Percentiles rank a stretch among this genome's conserved stretches.
These are phyloP conservation scores for Thelephora ganbajun DNA, from an alignment of 768 basidiomycete genomes.

Conservation along the genomic window DNA sequence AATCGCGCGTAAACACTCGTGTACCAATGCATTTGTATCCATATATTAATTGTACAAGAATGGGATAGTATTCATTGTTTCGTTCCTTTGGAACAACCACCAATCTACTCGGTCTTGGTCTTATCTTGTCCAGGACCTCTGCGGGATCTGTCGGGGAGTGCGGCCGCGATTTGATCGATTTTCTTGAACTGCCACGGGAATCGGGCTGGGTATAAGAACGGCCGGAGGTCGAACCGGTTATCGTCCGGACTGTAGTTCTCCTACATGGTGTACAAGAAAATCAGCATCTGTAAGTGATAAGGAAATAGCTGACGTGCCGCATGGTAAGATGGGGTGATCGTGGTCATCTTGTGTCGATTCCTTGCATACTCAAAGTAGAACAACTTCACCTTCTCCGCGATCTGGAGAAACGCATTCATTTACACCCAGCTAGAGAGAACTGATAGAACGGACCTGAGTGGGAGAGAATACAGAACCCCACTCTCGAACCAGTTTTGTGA, in stretches of 20 bases:
- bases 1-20: background rate
- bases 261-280: conserved; percentile 22
- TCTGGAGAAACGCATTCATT: conserved; percentile 29
- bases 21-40: background rate
- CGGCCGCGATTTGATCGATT: conserved; percentile 77
- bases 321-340: conserved; percentile 85
- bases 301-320: conserved; percentile 41
- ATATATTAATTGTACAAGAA: background rate
- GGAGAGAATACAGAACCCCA: conserved; percentile 87
- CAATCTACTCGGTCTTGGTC: background rate
- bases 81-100: background rate
- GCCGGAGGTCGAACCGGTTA: conserved; percentile 89
- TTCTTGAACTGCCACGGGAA: conserved; percentile 97
- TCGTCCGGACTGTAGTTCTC: conserved; percentile 96
- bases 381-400: conserved; percentile 92
- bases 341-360: conserved; percentile 99
- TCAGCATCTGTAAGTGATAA: background rate
- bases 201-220: conserved; percentile 88
- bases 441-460: conserved; percentile 37
- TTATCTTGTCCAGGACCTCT: conserved; percentile 7
- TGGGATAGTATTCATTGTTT: background rate
- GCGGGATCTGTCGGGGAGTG: conserved; percentile 56
- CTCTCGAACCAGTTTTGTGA: conserved; percentile 86
- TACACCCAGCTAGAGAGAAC: background rate
- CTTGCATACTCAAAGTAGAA: conserved; percentile 97